phyloP scores from a whole-genome alignment of 1,284 basidiomycete species.

The Apiotrichum laibachii region DNA sequence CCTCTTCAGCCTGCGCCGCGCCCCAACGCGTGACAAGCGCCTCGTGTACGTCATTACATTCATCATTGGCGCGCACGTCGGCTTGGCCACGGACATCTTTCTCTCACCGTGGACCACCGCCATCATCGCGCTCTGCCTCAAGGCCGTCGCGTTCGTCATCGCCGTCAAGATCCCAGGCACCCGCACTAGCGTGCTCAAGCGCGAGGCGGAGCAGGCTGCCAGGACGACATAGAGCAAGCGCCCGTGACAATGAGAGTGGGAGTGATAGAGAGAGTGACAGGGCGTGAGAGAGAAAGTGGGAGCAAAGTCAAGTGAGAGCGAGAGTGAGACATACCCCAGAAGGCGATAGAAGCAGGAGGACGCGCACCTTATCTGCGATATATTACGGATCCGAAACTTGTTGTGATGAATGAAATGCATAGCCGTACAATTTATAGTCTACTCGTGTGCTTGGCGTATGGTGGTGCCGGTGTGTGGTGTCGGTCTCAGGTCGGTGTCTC shows the following conservation, averaged over 20 bases:
- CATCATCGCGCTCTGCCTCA: constrained; percentile 10
- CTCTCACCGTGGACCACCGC: constrained; percentile 10
- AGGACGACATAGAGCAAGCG: background rate
- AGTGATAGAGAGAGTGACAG: no score
- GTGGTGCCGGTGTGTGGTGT: background rate
- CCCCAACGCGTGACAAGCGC: constrained; percentile 25
- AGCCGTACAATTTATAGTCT: constrained; percentile 3
- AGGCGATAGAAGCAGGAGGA: no score
- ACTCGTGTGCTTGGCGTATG: background rate
- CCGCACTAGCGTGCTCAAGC: background rate
- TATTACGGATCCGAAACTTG: background rate
- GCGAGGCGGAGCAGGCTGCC: background rate
- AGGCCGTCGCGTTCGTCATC: constrained; percentile 11
- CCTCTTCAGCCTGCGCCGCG: constrained; percentile 15
- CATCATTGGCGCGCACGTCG: constrained; percentile 27
- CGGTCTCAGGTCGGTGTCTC: background rate
- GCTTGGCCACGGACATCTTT: constrained; percentile 15
- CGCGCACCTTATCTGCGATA: background rate
- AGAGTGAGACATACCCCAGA: no score
- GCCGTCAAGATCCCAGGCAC: background rate
- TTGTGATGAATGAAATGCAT: constrained; percentile 8
- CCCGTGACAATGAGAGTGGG: no score
- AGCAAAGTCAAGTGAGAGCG: no score
- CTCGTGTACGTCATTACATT: constrained; percentile 28
- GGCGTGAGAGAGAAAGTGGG: no score